Base-by-base conservation (phyloP, 2,329 filamentous ascomycete genomes). In the Ramularia endophylla region DNA sequence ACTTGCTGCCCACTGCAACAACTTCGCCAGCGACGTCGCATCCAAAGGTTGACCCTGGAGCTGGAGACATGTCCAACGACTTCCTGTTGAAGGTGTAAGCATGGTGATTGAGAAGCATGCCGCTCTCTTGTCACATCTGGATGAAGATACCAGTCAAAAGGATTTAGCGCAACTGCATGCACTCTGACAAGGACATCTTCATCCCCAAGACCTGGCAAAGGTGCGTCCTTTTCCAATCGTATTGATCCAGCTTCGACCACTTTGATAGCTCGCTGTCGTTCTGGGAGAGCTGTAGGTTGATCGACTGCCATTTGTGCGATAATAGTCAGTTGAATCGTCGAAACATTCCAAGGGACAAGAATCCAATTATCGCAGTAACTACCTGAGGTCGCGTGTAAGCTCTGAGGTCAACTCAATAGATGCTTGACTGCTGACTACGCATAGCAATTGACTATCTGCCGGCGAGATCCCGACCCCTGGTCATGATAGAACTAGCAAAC, bases 21-120 rank as follows among this genome's bases (percentile, higher is more conserved):
- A 50, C 40, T 33, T 41, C 43, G 15, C 48, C 48, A 4, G 48
- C 39, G 13, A 50, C 41, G 39, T 50, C 48, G 31, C 48, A 50
- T 11, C 48, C 48, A 34, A 43, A 43, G 8, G 48, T 48, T 27
- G 45, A 43, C 27, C 48, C 45, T 28, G 42, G 41, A 37, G 48
- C 42, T 19, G 48, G 48, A 8, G 48, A 50, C 11, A 50, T 32
- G 39, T 50, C 48, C 19, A 50, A 32, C 22, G 48, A 50, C 28
- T 50, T 50, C 45, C 48, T 47, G 27, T 28, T 8, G n/a, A 15
- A 38, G 8, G 32, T n/a, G 18, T 34, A 11, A 40, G 38, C 20
- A n/a, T n/a, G n/a, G n/a, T n/a, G 25, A 27, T 12, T 6, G 9
- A 25, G 17, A 6, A n/a, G n/a, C n/a, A n/a, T n/a, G n/a, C n/a